phyloP scores from a whole-genome alignment of 2,329 filamentous ascomycete genomes.

The Aspergillus sp. region DNA sequence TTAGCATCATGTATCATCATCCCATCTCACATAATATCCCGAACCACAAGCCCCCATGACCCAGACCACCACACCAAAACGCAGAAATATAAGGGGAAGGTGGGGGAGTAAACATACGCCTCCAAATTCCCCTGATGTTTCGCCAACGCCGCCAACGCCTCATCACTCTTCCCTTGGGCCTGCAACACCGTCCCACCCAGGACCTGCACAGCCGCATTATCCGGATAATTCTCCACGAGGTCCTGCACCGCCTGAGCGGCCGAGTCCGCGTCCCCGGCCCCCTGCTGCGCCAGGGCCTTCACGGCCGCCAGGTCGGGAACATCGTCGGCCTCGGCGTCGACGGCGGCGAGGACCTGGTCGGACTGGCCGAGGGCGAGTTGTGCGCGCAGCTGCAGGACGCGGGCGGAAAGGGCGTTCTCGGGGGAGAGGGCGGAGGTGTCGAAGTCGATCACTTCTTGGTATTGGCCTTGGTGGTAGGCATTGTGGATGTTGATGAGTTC shows the following conservation, averaged over 20 bases:
- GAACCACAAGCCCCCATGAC: background rate
- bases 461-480: slow-evolving; percentile 75
- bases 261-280: slow-evolving; percentile 58
- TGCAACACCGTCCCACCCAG: slow-evolving; percentile 80
- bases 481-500: slow-evolving; percentile 68
- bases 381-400: slow-evolving; percentile 76
- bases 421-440: slow-evolving; percentile 75
- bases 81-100: too few relatives aligned
- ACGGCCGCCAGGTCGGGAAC: slow-evolving; percentile 76
- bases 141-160: slow-evolving; percentile 74
- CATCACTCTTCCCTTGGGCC: slow-evolving; percentile 75
- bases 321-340: slow-evolving; percentile 59
- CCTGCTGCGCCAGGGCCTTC: slow-evolving; percentile 69
- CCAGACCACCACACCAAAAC: too few relatives aligned
- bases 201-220: slow-evolving; percentile 80
- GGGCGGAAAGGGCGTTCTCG: slow-evolving; percentile 74
- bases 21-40: background rate
- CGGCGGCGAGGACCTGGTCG: slow-evolving; percentile 67
- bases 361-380: slow-evolving; percentile 79
- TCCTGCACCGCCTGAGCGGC: slow-evolving; percentile 65
- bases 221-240: slow-evolving; percentile 64
- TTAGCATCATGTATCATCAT: background rate
- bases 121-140: slow-evolving; percentile 81
- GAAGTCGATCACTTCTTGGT: slow-evolving; percentile 81
- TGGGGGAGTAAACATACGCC: slow-evolving; percentile 57